These are phyloP conservation scores for Nadsonia commutata DNA, from an alignment of 1,139 yeast species.

Conservation along the genomic window DNA sequence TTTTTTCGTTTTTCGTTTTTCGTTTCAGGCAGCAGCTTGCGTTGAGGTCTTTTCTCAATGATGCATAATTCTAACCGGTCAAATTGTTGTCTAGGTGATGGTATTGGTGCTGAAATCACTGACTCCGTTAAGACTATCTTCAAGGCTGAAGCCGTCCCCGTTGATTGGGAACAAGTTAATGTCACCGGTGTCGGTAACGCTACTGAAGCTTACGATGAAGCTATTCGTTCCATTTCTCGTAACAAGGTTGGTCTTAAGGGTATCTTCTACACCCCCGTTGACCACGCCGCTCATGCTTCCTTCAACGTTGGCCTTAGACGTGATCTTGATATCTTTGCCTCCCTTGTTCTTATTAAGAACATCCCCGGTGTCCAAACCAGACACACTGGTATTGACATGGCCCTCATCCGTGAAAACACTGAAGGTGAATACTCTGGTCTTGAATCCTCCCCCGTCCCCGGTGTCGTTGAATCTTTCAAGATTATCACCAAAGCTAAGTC, in stretches of 20 bases:
- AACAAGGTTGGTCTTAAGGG: conserved; percentile 97
- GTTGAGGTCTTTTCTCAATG: neutral
- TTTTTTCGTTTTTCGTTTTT: too few species aligned
- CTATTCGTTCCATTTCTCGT: conserved; percentile 84
- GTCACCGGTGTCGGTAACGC: conserved; percentile 60
- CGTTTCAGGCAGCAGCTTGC: neutral
- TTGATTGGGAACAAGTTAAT: conserved; percentile 86
- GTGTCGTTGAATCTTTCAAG: conserved; percentile 93
- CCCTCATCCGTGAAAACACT: conserved; percentile 89
- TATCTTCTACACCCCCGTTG: conserved; percentile 80
- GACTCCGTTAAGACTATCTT: conserved; percentile 86
- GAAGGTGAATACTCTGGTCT: conserved; percentile 98
- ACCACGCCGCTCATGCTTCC: conserved; percentile 58
- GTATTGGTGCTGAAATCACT: conserved; percentile 93
- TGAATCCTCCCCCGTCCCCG: conserved; percentile 95
- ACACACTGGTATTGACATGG: conserved; percentile 78
- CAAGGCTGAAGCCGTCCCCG: conserved; percentile 73
- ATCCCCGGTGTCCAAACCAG: conserved; percentile 90
- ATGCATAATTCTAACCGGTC: too few species aligned
- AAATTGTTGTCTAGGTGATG: conserved; percentile 39
- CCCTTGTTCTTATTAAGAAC: conserved; percentile 82
- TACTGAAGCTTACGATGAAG: conserved; percentile 62
- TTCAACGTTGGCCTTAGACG: conserved; percentile 93
- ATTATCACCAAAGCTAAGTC: conserved; percentile 89
- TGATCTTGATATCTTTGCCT: conserved; percentile 90